A percentile compares a stretch with the other conserved stretches of the same genome.
These are phyloP conservation scores for Lactarius deliciosus DNA, from an alignment of 768 basidiomycete species.

Conservation along the genomic window DNA sequence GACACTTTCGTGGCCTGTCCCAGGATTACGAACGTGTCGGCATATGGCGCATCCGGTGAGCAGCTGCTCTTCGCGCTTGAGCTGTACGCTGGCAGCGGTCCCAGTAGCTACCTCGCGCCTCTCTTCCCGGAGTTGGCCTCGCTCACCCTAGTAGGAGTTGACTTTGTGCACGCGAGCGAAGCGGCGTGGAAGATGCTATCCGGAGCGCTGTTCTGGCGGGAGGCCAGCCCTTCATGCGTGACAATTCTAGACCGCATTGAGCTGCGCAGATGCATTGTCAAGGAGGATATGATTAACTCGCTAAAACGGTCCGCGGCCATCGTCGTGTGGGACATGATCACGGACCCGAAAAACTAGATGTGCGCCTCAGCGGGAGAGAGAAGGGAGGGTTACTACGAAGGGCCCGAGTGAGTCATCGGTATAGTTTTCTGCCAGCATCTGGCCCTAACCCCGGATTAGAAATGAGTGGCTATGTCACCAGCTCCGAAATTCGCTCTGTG, in stretches of 20 bases:
- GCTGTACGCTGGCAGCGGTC: neutral
- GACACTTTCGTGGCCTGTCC: slow-evolving; percentile 12
- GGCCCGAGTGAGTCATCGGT: neutral
- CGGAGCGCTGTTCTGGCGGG: slow-evolving; percentile 10
- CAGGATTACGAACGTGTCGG: slow-evolving; percentile 18
- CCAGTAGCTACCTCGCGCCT: neutral
- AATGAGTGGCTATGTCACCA: neutral
- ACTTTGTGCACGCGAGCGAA: slow-evolving; percentile 16
- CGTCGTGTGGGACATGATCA: slow-evolving; percentile 23
- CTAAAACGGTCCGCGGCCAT: slow-evolving; percentile 16
- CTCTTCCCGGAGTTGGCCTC: slow-evolving; percentile 19
- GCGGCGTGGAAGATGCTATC: slow-evolving; percentile 10
- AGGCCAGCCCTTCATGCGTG: slow-evolving; percentile 17
- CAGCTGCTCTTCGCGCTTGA: slow-evolving; percentile 15
- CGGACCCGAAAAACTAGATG: slow-evolving; percentile 21
- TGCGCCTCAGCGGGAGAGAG: neutral
- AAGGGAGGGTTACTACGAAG: neutral
- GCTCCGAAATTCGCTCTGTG: neutral
- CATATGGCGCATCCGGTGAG: slow-evolving; percentile 13
- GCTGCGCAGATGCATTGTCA: slow-evolving; percentile 17
- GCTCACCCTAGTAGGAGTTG: slow-evolving; percentile 14
- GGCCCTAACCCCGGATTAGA: neutral
- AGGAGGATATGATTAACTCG: slow-evolving; percentile 9
- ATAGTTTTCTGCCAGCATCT: neutral
- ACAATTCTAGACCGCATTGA: slow-evolving; percentile 24